Conservation (phyloP, 148 eudicot species). For the Amaranthus palmeri region DNA sequence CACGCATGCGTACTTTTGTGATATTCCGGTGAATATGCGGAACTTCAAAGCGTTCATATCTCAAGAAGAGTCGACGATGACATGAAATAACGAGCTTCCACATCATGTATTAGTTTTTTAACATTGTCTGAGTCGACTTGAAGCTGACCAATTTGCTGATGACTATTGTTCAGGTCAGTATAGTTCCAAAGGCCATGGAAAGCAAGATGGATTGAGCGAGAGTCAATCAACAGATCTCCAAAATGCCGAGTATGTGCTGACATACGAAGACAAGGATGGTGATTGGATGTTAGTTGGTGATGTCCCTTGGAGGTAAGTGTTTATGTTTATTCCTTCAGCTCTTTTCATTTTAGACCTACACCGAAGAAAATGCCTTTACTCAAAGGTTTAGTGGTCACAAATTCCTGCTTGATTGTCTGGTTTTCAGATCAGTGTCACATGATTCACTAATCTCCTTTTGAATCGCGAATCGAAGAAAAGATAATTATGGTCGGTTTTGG, state of each 20-base stretch:
- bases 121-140: background rate
- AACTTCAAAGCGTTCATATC: background rate
- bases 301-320: constrained; percentile 38
- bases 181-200: constrained; percentile 23
- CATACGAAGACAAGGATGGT: constrained; percentile 37
- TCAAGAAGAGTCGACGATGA: background rate
- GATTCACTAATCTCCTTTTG: too few species aligned
- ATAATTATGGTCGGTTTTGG: too few species aligned
- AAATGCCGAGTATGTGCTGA: constrained; percentile 31
- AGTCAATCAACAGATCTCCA: constrained; percentile 26
- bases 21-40: background rate
- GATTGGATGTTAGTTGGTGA: constrained; percentile 41
- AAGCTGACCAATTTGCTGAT: constrained; percentile 14
- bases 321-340: constrained; percentile 6
- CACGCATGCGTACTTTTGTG: background rate
- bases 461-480: too few species aligned
- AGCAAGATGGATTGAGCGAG: constrained; percentile 16
- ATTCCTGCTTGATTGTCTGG: constrained; percentile 13
- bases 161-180: constrained; percentile 25
- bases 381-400: constrained; percentile 2
- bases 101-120: background rate
- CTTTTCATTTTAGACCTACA: constrained; percentile 27
- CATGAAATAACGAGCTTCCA: background rate
- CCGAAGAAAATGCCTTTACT: constrained; percentile 4
- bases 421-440: too few species aligned